Evolutionary conservation across 345 rosid species (phyloP), one percentile per base, ranked within the genome.

Genomic region (Hibiscus mutabilis): DNA sequence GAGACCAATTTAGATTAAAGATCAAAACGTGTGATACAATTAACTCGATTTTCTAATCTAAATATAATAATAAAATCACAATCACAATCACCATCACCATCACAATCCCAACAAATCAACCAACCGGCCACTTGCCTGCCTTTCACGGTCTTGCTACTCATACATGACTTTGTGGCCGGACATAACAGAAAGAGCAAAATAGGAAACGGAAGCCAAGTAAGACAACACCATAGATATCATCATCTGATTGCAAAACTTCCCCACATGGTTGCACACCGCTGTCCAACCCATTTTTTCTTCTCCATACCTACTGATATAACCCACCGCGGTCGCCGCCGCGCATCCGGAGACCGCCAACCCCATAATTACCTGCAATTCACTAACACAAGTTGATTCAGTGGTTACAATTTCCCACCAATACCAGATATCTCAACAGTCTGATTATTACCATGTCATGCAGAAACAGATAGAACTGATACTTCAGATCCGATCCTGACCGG

Each of bases 371-470:
- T 89, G 87, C 66, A 55, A 68, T 16, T 16, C 72, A 65, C 10
- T 11, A 10, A 52, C 24, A 42, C 6, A 65, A 12, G 7, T 14
- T 42, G 35, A 42, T 42, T 22, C 8, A 65, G 11, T 0, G 11
- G 1, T 2, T 37, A 37, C 11, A 7, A 7, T 37, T 37, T 13
- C 15, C 8, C 31, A 13, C 25, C 35, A 22, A 42, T 37, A 12
- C 47, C 49, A 10, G 4, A 40, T 5, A 58, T 60, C 40, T 16
- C 7, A 65, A 47, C 7, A 46, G 70, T 15, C 69, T 25, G 64
- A 82, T 79, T 78, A 81, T 79, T 78, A 87, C 94, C 83, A 83
- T 33, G 64, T 87, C 95, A 60, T 79, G 89, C 60, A 86, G 9
- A 57, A 81, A 79, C 3, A 87, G 72, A 56, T 74, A 61, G 75